Base-by-base conservation (phyloP, 371 early-diverging fungal species). In the Mycotypha africana region DNA sequence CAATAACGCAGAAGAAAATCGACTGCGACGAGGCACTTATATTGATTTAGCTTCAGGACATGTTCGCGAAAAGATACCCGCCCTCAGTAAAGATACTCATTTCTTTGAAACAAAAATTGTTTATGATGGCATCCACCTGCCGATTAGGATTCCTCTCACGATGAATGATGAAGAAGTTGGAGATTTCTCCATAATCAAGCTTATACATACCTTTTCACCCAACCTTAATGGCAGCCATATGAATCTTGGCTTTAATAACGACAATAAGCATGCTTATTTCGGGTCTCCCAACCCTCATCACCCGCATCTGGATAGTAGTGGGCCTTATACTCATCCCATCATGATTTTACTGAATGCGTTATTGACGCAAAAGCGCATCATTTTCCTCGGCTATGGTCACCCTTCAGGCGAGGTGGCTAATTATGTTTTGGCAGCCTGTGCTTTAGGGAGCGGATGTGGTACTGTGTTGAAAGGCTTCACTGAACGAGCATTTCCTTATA, bases 391-490 rank as follows among this genome's bases (percentile, higher is more conserved):
- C 2, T 83, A 92, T 56, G 85, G 85, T 6, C 85, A 84, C 51
- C 93, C 94, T 0, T 89, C 91, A 8, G 91, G 91, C 14, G 93
- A 95, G 57, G 91, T 95, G 7, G 88, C 91, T n/a, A 85, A 89
- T 56, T 93, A 86, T 53, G 97, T 95, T 1, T 65, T 95, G 38
- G 92, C 97, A 0, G 91, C 92, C 0, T 88, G 89, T 59, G 88
- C 94, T 14, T 67, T 94, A 40, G 95, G 89, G 20, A 86, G 90
- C 53, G 93, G 93, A 11, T 88, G 91, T 46, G 95, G 93, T 19
- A 81, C 85, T 14, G 84, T 93, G 1, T 49, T 94, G 35, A 70
- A 84, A 31, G 94, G 93, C 12, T 86, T 91, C 37, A 77, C 89
- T n/a, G 89, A 92, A 53, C 82, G 95, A 17, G 89, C 90, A 17